Conservation (phyloP, 2,329 filamentous ascomycete genomes). For the Fusarium ambrosium region DNA sequence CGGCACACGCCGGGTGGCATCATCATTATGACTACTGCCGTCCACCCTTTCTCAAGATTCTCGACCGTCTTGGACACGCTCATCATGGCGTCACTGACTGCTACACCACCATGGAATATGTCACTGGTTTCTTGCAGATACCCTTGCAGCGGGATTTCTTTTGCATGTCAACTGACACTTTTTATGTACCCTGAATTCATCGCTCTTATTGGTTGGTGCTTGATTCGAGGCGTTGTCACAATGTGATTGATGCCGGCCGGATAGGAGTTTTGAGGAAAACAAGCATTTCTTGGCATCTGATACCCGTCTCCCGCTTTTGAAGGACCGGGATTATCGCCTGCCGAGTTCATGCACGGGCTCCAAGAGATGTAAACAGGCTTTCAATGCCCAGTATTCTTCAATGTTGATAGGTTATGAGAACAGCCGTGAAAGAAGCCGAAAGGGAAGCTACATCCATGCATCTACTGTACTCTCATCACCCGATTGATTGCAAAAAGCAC, state of each 20-base stretch:
- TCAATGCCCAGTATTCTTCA: not conserved
- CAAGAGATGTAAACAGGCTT: not conserved
- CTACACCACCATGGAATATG: not conserved
- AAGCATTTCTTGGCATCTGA: not conserved
- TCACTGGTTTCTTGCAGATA: not conserved
- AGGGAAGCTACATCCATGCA: not conserved
- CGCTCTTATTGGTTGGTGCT: not conserved
- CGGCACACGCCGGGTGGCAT: slow-evolving; percentile 12
- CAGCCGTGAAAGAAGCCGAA: not conserved
- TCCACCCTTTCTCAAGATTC: not conserved
- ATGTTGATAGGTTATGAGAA: not conserved
- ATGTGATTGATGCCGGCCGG: not conserved
- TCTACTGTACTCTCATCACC: not conserved
- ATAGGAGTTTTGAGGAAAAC: not conserved
- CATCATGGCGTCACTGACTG: slow-evolving; percentile 2
- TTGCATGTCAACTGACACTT: not conserved
- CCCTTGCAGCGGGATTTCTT: not conserved
- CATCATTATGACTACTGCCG: slow-evolving; percentile 11
- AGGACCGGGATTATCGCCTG: not conserved
- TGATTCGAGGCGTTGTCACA: not conserved
- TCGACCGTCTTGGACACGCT: not conserved
- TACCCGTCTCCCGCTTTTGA: not conserved
- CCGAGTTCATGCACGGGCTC: not conserved
- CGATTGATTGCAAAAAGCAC: not conserved
- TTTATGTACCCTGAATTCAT: not conserved